A percentile compares a stretch with the other conserved stretches of the same genome.
phyloP scores from a whole-genome alignment of 139 green algal genomes.

The Picochlorum sp. region DNA sequence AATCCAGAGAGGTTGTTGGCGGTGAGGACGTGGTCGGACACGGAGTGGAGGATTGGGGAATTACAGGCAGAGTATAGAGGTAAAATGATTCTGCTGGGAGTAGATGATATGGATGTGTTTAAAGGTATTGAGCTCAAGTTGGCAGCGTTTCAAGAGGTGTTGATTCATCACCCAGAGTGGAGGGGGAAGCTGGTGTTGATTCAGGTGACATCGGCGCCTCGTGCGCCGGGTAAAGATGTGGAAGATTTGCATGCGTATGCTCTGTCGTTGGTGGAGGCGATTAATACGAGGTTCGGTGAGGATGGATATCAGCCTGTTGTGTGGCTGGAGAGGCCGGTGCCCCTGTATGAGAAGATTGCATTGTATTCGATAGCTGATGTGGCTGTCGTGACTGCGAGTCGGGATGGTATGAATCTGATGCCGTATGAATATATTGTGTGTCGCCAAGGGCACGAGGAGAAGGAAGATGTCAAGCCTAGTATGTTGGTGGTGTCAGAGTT shows the following conservation, averaged over 20 bases:
- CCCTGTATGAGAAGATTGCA: conserved; percentile 89
- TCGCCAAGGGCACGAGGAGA: conserved; percentile 41
- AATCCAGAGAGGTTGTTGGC: conserved; percentile 73
- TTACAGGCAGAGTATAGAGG: conserved; percentile 59
- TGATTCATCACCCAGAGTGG: conserved; percentile 82
- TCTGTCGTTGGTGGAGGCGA: conserved; percentile 47
- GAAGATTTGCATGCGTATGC: conserved; percentile 68
- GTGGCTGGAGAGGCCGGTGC: conserved; percentile 79
- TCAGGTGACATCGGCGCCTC: conserved; percentile 57
- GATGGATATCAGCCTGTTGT: conserved; percentile 70
- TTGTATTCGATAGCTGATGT: conserved; percentile 81
- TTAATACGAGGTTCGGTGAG: conserved; percentile 50
- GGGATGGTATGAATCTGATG: conserved; percentile 92
- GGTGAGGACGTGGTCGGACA: conserved; percentile 78
- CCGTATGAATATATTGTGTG: conserved; percentile 97
- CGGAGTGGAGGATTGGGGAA: conserved; percentile 84
- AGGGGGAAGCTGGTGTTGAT: conserved; percentile 73
- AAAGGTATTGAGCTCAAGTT: conserved; percentile 84
- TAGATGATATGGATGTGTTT: conserved; percentile 97
- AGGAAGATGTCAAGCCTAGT: not conserved
- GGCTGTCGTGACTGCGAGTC: conserved; percentile 65
- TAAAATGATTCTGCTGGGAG: conserved; percentile 75
- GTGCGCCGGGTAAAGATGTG: conserved; percentile 59
- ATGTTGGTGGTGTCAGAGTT: conserved; percentile 96
- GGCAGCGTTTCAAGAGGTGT: conserved; percentile 68